Evolutionary conservation across 2,329 filamentous ascomycete species (phyloP), one percentile per base, ranked within the genome.

Genomic region (Monilinia polystroma): DNA sequence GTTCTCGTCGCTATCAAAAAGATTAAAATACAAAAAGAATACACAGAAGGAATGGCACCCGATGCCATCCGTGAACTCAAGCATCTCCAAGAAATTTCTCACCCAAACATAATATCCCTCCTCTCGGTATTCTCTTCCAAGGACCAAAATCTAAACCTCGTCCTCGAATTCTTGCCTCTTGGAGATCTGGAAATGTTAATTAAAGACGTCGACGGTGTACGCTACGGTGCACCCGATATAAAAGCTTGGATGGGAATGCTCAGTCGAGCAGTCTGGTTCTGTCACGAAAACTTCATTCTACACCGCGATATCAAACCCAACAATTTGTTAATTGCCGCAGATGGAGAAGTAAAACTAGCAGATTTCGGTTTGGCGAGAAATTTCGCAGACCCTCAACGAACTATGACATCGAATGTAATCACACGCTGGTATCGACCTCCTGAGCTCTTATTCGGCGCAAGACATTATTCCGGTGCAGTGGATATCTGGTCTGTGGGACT

Each of bases 241-340:
- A 99, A 99, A 78, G 90, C 93, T 20, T 99, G 95, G 95, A 96
- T 97, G 89, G 91, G 91, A 70, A 98, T 98, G 95, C 85, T 98
- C n/a, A 86, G 86, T 38, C 88, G 94, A 53, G 95, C 91, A 35
- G 87, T 98, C 38, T 96, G 92, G 89, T 99, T 96, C 82, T 98
- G 95, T 79, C 95, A 99, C 79, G 91, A 93, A 76, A 96, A 95
- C 78, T 94, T 90, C 74, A 87, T 99, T 23, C 84, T 99, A 41
- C 95, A 99, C 80, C 91, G 95, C 73, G 95, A 99, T 82, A 98
- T 99, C 82, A 99, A 99, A 80, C 94, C 94, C 58, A 98, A 98
- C 85, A 99, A 99, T 81, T 81, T 98, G 79, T 84, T 99, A 68
- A 96, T 99, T 73, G 93, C 93, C 29, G 90, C 92, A 53, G 91